These are phyloP conservation scores for Candida sphagnicola DNA, from an alignment of 805 yeast species.

Conservation along the genomic window DNA sequence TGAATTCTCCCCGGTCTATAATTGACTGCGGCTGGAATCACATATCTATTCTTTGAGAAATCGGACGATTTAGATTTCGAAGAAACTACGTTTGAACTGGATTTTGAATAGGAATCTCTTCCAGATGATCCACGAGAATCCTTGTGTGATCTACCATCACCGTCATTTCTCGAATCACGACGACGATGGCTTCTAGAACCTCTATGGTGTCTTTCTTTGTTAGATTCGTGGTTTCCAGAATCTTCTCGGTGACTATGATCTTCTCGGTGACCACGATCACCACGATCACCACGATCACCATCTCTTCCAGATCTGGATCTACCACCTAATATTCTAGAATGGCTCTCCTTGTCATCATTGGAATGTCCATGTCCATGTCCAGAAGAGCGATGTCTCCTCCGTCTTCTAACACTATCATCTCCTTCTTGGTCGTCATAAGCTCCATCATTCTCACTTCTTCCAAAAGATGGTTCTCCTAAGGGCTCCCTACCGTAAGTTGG, in stretches of 20 bases:
- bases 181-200: neutral
- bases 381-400: neutral
- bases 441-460: slow-evolving; percentile 1
- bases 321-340: slow-evolving; percentile 1
- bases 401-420: neutral
- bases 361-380: too few species aligned
- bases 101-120: neutral
- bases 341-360: neutral
- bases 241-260: slow-evolving; percentile 4
- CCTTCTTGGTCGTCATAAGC: neutral
- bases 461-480: neutral
- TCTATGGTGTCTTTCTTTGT: slow-evolving; percentile 5
- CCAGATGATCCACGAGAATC: neutral
- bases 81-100: neutral
- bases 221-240: slow-evolving; percentile 5
- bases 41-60: neutral
- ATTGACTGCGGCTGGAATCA: slow-evolving; percentile 8
- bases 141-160: neutral
- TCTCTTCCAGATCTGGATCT: slow-evolving; percentile 1
- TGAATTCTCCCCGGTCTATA: slow-evolving; percentile 38
- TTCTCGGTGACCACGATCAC: neutral
- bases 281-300: neutral
- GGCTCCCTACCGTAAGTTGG: slow-evolving; percentile 2
- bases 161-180: neutral
- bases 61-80: neutral